phyloP scores from a whole-genome alignment of 352 stramenopile genomes.

The Elongisporangium prolatum region DNA sequence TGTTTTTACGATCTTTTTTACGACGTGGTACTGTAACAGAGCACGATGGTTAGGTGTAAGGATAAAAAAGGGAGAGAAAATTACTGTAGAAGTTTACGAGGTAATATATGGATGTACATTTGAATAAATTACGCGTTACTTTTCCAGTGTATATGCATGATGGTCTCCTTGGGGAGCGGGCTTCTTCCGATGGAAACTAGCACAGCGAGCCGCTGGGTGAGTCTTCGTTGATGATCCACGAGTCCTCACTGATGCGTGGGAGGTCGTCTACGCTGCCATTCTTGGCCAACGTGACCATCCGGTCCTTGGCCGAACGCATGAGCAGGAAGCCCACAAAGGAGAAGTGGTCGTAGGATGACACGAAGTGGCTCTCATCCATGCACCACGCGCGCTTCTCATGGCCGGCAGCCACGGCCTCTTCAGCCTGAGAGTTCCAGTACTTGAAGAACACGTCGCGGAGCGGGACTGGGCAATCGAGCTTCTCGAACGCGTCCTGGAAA shows the following conservation, averaged over 20 bases:
- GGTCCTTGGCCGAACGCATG: slow-evolving; percentile 58
- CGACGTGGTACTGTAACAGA: background rate
- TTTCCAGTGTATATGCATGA: background rate
- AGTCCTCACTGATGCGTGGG: slow-evolving; percentile 53
- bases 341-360: slow-evolving; percentile 41
- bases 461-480: slow-evolving; percentile 53
- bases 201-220: background rate
- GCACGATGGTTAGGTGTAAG: background rate
- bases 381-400: slow-evolving; percentile 16
- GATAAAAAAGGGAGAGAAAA: background rate
- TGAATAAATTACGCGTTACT: background rate
- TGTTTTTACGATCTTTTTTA: background rate
- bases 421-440: slow-evolving; percentile 33
- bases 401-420: slow-evolving; percentile 6
- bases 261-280: slow-evolving; percentile 38
- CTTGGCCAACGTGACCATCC: slow-evolving; percentile 49
- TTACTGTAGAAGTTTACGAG: background rate
- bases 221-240: background rate
- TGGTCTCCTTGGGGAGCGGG: background rate
- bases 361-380: slow-evolving; percentile 40
- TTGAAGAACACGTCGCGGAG: slow-evolving; percentile 63
- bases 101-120: background rate
- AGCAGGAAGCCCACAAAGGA: slow-evolving; percentile 68
- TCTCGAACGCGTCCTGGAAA: slow-evolving; percentile 46
- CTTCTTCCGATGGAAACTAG: background rate